Evolutionary conservation across 1,139 yeast genomes (phyloP).

Genomic region (Pichia kudriavzevii): DNA sequence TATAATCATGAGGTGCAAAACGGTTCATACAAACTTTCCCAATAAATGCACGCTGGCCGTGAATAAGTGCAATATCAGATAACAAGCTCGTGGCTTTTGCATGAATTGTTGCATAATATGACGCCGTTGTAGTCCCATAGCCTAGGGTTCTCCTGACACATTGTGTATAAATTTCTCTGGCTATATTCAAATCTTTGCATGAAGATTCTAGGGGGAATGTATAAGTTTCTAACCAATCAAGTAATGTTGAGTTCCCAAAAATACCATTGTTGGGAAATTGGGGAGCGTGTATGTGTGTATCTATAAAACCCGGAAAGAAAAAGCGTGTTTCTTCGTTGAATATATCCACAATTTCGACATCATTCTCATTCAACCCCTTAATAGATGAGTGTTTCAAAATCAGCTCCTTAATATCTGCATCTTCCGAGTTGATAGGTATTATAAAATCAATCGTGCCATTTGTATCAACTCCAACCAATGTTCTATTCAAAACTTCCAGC

Average conservation of each 20-base stretch:
- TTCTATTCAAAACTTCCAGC: constrained; percentile 40
- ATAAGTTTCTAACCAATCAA: constrained; percentile 81
- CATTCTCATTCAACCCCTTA: neutral
- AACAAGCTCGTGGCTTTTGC: constrained; percentile 64
- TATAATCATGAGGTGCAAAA: constrained; percentile 60
- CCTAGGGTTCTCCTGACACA: constrained; percentile 60
- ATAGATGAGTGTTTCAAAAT: neutral
- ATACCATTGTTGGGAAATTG: constrained; percentile 94
- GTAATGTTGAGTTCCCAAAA: constrained; percentile 74
- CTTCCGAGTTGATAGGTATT: constrained; percentile 10
- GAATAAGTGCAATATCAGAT: constrained; percentile 58
- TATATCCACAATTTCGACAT: constrained; percentile 25
- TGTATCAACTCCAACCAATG: constrained; percentile 48
- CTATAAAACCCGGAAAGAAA: constrained; percentile 87
- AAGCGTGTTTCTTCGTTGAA: constrained; percentile 34
- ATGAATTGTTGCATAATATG: constrained; percentile 87
- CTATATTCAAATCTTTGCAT: constrained; percentile 43
- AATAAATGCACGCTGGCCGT: constrained; percentile 82
- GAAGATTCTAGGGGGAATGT: constrained; percentile 83
- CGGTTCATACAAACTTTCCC: constrained; percentile 94
- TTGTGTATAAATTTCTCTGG: constrained; percentile 52
- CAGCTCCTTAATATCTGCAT: neutral
- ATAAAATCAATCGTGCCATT: constrained; percentile 42
- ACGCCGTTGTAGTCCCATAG: constrained; percentile 86
- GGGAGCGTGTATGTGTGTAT: constrained; percentile 94